phyloP scores from a whole-genome alignment of 2,329 filamentous ascomycete species.

The Calcarisporium arbuscula region DNA sequence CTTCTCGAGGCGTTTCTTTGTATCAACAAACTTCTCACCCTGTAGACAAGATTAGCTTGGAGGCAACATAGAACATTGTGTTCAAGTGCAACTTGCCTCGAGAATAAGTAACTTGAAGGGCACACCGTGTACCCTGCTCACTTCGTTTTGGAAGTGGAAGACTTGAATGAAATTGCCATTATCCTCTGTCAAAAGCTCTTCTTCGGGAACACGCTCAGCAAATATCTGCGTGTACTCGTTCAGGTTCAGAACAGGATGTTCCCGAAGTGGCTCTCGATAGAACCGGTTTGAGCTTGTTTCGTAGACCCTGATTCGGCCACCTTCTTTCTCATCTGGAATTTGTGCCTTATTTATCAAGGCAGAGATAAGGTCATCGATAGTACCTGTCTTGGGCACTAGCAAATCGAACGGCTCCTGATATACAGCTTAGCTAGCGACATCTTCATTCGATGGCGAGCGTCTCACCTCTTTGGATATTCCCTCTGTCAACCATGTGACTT shows the following conservation, averaged over 20 bases:
- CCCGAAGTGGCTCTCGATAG: conserved; percentile 66
- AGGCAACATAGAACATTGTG: neutral
- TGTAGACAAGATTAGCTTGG: conserved; percentile 23
- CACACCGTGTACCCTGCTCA: conserved; percentile 74
- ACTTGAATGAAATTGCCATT: conserved; percentile 65
- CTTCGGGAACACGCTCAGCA: conserved; percentile 73
- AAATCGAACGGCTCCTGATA: conserved; percentile 68
- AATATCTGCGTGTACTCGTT: conserved; percentile 81
- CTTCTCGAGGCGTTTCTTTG: conserved; percentile 89
- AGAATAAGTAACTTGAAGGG: conserved; percentile 88
- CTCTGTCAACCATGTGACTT: conserved; percentile 78
- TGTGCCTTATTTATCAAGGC: conserved; percentile 75
- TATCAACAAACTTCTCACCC: conserved; percentile 83
- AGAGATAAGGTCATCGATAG: conserved; percentile 69
- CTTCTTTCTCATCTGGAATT: conserved; percentile 65
- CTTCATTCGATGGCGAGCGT: neutral
- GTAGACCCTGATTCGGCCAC: conserved; percentile 69
- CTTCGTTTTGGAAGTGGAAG: conserved; percentile 90
- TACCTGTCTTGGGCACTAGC: conserved; percentile 81
- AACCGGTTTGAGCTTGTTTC: conserved; percentile 80
- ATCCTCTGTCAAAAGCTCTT: conserved; percentile 54
- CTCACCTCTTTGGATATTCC: conserved; percentile 84
- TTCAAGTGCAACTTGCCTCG: conserved; percentile 49
- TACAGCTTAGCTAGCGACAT: conserved; percentile 1
- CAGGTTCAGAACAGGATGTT: conserved; percentile 70